phyloP scores from a whole-genome alignment of 352 stramenopile genomes.

The Pythium brachiatum region DNA sequence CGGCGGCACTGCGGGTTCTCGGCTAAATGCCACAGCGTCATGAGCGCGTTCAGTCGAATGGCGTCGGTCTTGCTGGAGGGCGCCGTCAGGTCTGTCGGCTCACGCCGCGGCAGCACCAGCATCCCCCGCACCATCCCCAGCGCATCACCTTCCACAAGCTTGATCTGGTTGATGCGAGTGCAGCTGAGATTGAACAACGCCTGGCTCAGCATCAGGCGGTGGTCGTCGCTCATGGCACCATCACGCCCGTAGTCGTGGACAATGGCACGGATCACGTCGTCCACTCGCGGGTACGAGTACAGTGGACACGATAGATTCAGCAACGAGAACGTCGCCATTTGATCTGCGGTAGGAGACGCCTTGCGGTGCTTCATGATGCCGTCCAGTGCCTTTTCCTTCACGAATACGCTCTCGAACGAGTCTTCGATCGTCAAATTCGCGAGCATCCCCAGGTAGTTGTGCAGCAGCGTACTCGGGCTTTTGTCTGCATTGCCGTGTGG shows the following conservation, averaged over 20 bases:
- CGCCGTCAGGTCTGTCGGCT: conserved; percentile 8
- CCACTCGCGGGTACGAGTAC: conserved; percentile 64
- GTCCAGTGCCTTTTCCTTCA: conserved; percentile 75
- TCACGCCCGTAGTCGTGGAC: conserved; percentile 50
- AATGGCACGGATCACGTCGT: conserved; percentile 54
- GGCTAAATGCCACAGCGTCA: conserved; percentile 49
- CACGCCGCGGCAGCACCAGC: background rate
- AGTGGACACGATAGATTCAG: conserved; percentile 68
- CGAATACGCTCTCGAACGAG: conserved; percentile 53
- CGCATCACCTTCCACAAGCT: conserved; percentile 58
- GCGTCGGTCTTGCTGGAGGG: conserved; percentile 10
- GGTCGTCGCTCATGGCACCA: conserved; percentile 19
- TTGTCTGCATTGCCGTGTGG: conserved; percentile 4
- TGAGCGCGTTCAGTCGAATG: conserved; percentile 46
- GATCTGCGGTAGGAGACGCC: conserved; percentile 31
- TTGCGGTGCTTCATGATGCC: conserved; percentile 54
- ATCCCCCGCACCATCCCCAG: conserved; percentile 37
- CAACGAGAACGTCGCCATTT: conserved; percentile 47
- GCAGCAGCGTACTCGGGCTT: conserved; percentile 25
- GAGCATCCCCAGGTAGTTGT: conserved; percentile 52
- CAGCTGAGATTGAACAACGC: conserved; percentile 69
- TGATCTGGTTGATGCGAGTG: conserved; percentile 59
- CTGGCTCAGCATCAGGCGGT: conserved; percentile 47
- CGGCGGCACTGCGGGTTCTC: conserved; percentile 49
- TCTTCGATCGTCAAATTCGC: conserved; percentile 78